phyloP scores from a whole-genome alignment of 495 filamentous ascomycete genomes.

The Evernia prunastri region DNA sequence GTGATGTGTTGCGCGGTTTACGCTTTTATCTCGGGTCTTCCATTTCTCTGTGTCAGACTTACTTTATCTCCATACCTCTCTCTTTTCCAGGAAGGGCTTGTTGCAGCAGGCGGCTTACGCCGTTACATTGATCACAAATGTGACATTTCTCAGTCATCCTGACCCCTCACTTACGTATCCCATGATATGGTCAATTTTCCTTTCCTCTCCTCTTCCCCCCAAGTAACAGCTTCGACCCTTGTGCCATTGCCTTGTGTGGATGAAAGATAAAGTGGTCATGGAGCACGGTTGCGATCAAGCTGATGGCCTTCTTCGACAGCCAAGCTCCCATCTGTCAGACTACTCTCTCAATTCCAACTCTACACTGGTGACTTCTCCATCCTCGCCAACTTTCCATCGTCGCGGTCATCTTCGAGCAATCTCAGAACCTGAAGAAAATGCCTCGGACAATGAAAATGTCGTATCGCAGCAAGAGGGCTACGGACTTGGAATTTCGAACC shows the following conservation, averaged over 20 bases:
- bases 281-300: neutral
- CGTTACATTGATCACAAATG: neutral
- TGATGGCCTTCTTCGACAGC: slow-evolving; percentile 1
- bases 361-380: slow-evolving; percentile 19
- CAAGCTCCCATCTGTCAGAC: slow-evolving; percentile 16
- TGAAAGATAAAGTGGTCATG: neutral
- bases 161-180: too few relatives aligned
- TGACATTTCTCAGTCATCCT: neutral
- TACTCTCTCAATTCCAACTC: slow-evolving; percentile 18
- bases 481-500: slow-evolving; percentile 16
- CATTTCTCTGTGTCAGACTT: neutral
- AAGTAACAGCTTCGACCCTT: neutral
- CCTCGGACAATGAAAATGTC: slow-evolving; percentile 11
- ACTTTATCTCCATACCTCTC: neutral
- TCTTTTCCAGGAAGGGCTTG: neutral
- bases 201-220: neutral
- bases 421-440: slow-evolving; percentile 15
- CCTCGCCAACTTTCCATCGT: slow-evolving; percentile 12
- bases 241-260: neutral
- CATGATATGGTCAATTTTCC: too few relatives aligned
- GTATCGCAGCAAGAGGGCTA: slow-evolving; percentile 4
- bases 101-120: neutral
- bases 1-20: neutral
- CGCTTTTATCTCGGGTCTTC: neutral
- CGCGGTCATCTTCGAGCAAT: slow-evolving; percentile 11